Percentiles rank a stretch among this genome's conserved stretches.
Conservation (phyloP, 495 filamentous ascomycete genomes). For the Chaetomium tenue region DNA sequence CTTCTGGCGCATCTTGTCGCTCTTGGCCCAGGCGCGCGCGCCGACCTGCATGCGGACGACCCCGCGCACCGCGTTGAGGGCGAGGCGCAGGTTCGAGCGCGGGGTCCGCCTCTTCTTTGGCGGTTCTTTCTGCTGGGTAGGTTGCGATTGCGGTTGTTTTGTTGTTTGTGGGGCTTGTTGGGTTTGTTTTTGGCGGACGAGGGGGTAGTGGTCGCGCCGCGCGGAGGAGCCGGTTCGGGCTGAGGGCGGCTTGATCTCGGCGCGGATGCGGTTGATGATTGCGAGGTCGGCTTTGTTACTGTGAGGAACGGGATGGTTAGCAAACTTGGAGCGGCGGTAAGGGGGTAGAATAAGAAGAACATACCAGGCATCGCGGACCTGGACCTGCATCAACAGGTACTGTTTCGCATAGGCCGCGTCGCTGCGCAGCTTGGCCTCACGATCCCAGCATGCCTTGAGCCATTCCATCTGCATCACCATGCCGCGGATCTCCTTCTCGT, state of each 20-base stretch:
- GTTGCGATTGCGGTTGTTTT: not conserved
- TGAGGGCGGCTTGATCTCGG: constrained; percentile 42
- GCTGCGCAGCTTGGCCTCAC: constrained; percentile 75
- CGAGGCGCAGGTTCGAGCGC: constrained; percentile 30
- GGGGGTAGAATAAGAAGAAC: constrained; percentile 39
- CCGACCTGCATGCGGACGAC: constrained; percentile 44
- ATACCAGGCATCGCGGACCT: constrained; percentile 81
- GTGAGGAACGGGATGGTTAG: constrained; percentile 18
- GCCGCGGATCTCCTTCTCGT: constrained; percentile 77
- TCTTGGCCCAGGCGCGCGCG: constrained; percentile 41
- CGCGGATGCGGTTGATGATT: constrained; percentile 71
- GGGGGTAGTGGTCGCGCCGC: constrained; percentile 11
- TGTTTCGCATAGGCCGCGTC: constrained; percentile 79
- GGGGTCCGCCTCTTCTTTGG: constrained; percentile 12
- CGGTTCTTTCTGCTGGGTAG: not conserved
- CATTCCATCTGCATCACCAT: constrained; percentile 86
- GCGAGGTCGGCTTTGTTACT: constrained; percentile 91
- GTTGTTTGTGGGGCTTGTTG: not conserved
- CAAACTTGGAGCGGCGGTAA: constrained; percentile 12
- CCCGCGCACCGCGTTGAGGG: constrained; percentile 39
- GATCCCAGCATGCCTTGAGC: constrained; percentile 71
- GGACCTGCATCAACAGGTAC: constrained; percentile 73
- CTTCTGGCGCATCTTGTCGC: constrained; percentile 40
- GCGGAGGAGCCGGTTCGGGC: constrained; percentile 26
- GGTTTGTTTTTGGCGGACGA: constrained; percentile 5